Conservation (phyloP, 345 rosid genomes). For the Acer campestre region DNA sequence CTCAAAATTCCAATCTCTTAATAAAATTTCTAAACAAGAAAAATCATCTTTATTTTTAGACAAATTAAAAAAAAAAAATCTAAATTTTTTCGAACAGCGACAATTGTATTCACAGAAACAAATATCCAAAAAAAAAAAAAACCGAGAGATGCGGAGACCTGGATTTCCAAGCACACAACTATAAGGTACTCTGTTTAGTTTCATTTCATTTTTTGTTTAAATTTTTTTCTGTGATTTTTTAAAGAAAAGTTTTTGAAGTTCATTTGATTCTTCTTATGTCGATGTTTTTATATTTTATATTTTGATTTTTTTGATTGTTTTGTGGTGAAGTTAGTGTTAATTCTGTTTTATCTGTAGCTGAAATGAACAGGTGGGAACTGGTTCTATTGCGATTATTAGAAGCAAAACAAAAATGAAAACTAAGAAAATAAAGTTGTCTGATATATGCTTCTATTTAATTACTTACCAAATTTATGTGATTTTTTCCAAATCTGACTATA, state of each 20-base stretch:
- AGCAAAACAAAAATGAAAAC: neutral
- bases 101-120: neutral
- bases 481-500: neutral
- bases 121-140: neutral
- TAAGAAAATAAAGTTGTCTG: neutral
- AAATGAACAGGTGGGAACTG: neutral
- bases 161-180: neutral
- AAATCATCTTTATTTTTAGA: neutral
- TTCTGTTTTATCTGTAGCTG: neutral
- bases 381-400: neutral
- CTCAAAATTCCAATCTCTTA: constrained; percentile 26
- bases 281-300: neutral
- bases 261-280: neutral
- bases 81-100: neutral
- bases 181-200: constrained; percentile 14
- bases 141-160: neutral
- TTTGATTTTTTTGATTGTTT: neutral
- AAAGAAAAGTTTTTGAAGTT: neutral
- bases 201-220: neutral
- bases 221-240: neutral
- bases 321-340: neutral
- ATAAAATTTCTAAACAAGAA: neutral
- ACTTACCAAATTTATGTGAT: neutral
- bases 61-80: neutral
- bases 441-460: neutral